phyloP scores from a whole-genome alignment of 176 grass and related monocot species.

The Secale cereale region DNA sequence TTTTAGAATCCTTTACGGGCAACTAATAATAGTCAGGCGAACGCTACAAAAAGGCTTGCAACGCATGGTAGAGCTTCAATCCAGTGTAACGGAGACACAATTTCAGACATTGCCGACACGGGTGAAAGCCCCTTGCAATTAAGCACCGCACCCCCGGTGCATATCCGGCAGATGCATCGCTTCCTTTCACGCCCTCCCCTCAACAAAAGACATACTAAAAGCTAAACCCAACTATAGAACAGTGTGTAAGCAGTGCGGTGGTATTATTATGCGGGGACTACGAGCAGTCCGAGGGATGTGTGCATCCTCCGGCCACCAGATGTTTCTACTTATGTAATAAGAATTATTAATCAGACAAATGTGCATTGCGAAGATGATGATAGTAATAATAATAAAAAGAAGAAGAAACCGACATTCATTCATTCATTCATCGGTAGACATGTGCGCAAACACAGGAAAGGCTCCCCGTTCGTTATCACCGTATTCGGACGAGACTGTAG shows the following conservation, averaged over 20 bases:
- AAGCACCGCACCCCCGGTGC: neutral
- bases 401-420: neutral
- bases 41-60: too few relatives aligned
- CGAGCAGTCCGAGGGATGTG: neutral
- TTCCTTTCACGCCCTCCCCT: neutral
- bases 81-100: neutral
- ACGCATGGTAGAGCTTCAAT: neutral
- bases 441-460: neutral
- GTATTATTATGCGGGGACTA: neutral
- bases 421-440: neutral
- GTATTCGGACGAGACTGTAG: constrained; percentile 7
- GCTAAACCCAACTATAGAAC: neutral
- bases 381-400: too few relatives aligned
- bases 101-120: neutral
- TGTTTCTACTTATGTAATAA: neutral
- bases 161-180: neutral
- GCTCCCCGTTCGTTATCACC: neutral
- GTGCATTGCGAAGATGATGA: neutral
- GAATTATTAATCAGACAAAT: neutral
- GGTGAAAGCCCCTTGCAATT: neutral
- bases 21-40: too few relatives aligned
- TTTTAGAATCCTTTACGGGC: too few relatives aligned
- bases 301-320: neutral
- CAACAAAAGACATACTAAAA: neutral
- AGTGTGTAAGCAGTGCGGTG: neutral